Percentiles rank a stretch among this genome's conserved stretches.
phyloP scores from a whole-genome alignment of 805 yeast genomes.

The Zygosaccharomyces gambellarensis region DNA sequence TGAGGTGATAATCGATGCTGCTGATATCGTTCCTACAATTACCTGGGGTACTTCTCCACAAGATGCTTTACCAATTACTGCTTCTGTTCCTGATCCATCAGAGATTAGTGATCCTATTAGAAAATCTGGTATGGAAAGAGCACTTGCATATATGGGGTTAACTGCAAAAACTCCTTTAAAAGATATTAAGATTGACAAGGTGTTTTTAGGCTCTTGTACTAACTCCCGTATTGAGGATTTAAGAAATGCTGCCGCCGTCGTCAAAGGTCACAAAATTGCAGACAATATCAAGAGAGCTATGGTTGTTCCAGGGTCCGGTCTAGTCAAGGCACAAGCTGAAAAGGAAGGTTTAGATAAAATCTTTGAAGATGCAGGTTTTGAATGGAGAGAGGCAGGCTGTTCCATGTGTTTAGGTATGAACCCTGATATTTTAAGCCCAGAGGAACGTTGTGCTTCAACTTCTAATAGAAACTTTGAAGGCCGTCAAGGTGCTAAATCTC shows the following conservation, averaged over 20 bases:
- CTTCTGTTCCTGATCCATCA: slow-evolving; percentile 86
- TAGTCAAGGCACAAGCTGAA: slow-evolving; percentile 91
- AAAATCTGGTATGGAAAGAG: slow-evolving; percentile 83
- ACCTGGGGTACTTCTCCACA: slow-evolving; percentile 99
- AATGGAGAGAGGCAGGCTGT: slow-evolving; percentile 99
- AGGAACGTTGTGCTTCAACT: slow-evolving; percentile 97
- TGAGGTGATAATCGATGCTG: slow-evolving; percentile 74
- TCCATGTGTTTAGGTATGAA: slow-evolving; percentile 99
- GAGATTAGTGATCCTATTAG: slow-evolving; percentile 63
- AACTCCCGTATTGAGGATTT: slow-evolving; percentile 96
- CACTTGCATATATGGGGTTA: slow-evolving; percentile 89
- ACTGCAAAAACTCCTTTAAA: slow-evolving; percentile 72
- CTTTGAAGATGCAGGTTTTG: slow-evolving; percentile 88
- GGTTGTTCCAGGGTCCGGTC: slow-evolving; percentile 97
- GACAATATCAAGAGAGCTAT: slow-evolving; percentile 72
- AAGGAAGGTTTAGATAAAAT: slow-evolving; percentile 89
- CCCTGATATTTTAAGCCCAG: slow-evolving; percentile 91
- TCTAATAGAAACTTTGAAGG: slow-evolving; percentile 99
- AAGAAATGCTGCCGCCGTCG: slow-evolving; percentile 91
- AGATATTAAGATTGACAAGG: slow-evolving; percentile 81
- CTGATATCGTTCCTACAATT: slow-evolving; percentile 88
- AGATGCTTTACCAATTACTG: slow-evolving; percentile 94
- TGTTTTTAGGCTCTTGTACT: slow-evolving; percentile 96
- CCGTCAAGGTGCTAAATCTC: slow-evolving; percentile 93
- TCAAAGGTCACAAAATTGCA: slow-evolving; percentile 84